Evolutionary conservation across 306 rosid genomes (phyloP), one percentile per base, ranked within the genome.

Genomic region (Inga laurina): DNA sequence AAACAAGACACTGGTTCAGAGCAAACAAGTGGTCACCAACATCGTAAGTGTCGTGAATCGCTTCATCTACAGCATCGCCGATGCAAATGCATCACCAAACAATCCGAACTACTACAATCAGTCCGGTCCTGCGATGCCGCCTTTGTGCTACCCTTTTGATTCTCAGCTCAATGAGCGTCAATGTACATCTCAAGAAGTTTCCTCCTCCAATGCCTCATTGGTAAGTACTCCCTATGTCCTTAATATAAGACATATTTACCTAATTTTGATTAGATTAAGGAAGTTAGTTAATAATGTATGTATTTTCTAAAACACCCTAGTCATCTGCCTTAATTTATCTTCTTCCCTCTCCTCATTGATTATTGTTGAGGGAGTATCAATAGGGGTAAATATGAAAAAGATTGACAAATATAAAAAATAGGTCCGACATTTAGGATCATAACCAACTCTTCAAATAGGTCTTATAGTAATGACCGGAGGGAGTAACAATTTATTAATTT

Each of bases 101-200:
- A 52, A 56, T 64, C 57, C 86, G 1, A 84, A 83, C 79, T 89
- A 87, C 84, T 87, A 89, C 88, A 94, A 94, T 84, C 98, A 94
- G 76, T 91, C 97, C 2, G 98, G 98, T 73, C 98, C 96, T 74
- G 67, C 71, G 22, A 91, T 94, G 93, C 98, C 97, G 3, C 85
- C 96, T 82, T 87, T 94, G 72, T 94, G 98, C 82, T 94, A 94
- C 75, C 98, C 97, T 10, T 94, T 88, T 59, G 92, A 92, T 74
- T 84, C 93, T 32, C 81, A 87, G 80, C 79, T 90, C 77, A 82
- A 77, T 84, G 82, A 86, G 46, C 88, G 84, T 39, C 90, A 62
- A 34, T 94, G 98, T 72, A 92, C 93, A 2, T 85, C 90, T 81
- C 93, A 84, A 77, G 94, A 94, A 76, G 98, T 94, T 86, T 86